phyloP scores from a whole-genome alignment of 768 basidiomycete genomes.

The Termitomyces sp. region DNA sequence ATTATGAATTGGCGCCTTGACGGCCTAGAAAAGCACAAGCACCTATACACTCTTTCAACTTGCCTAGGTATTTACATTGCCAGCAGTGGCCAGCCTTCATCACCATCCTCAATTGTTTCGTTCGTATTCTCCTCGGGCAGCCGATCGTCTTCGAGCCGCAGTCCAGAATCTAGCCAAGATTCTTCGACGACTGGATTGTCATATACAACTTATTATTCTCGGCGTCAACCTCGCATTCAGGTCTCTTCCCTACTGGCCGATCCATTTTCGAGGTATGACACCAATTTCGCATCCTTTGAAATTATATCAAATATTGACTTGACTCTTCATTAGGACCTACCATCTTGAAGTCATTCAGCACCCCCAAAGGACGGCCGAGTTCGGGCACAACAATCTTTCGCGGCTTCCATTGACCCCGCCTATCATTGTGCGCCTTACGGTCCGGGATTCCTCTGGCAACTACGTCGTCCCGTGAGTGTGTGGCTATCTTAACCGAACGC shows the following conservation, averaged over 20 bases:
- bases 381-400: constrained; percentile 68
- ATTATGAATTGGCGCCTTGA: constrained; percentile 13
- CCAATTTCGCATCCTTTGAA: neutral
- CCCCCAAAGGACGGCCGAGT: constrained; percentile 78
- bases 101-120: constrained; percentile 40
- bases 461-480: constrained; percentile 72
- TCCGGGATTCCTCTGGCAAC: constrained; percentile 70
- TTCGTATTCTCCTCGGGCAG: constrained; percentile 31
- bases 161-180: constrained; percentile 39
- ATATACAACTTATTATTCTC: constrained; percentile 29
- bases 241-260: constrained; percentile 57
- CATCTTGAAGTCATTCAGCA: constrained; percentile 85
- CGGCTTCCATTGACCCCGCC: constrained; percentile 84
- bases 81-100: constrained; percentile 44
- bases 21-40: neutral
- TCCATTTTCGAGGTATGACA: constrained; percentile 46
- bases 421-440: constrained; percentile 73
- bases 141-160: constrained; percentile 35
- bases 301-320: constrained; percentile 15
- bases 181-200: constrained; percentile 34
- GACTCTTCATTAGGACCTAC: constrained; percentile 53
- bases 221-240: constrained; percentile 49
- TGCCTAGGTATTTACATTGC: neutral
- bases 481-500: constrained; percentile 2
- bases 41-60: neutral